Evolutionary conservation across 768 basidiomycete species (phyloP).

Genomic region (Amanita subjunquillea): DNA sequence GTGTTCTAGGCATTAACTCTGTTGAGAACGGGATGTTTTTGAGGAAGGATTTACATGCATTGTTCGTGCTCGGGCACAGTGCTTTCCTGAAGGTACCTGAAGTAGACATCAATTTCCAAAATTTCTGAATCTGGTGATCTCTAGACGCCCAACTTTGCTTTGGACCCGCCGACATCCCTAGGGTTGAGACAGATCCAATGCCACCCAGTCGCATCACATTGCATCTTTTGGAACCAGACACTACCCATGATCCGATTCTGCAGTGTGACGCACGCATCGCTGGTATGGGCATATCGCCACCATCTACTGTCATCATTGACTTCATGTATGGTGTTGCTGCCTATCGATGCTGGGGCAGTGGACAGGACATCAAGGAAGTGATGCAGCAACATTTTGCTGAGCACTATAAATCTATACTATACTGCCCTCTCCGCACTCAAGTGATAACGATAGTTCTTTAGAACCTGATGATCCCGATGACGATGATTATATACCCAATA

Average conservation of each 20-base stretch:
- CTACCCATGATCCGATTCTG: not conserved
- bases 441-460: not conserved
- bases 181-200: too few species aligned
- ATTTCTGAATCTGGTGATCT: too few species aligned
- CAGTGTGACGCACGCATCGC: not conserved
- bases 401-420: not conserved
- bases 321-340: constrained; percentile 11
- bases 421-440: not conserved
- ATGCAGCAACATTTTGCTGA: constrained; percentile 1
- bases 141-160: too few species aligned
- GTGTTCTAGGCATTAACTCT: too few species aligned
- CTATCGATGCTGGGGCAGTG: constrained; percentile 9
- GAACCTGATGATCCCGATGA: not conserved
- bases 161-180: too few species aligned
- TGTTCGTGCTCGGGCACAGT: too few species aligned
- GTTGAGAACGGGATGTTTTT: too few species aligned
- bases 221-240: not conserved
- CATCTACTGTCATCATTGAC: not conserved
- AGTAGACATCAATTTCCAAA: too few species aligned
- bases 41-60: too few species aligned
- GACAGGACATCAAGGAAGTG: constrained; percentile 6
- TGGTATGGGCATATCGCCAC: not conserved
- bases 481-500: not conserved
- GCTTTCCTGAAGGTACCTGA: too few species aligned
- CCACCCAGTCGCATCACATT: too few species aligned